phyloP scores from a whole-genome alignment of 257 asterid species.

The Plectranthus barbatus region DNA sequence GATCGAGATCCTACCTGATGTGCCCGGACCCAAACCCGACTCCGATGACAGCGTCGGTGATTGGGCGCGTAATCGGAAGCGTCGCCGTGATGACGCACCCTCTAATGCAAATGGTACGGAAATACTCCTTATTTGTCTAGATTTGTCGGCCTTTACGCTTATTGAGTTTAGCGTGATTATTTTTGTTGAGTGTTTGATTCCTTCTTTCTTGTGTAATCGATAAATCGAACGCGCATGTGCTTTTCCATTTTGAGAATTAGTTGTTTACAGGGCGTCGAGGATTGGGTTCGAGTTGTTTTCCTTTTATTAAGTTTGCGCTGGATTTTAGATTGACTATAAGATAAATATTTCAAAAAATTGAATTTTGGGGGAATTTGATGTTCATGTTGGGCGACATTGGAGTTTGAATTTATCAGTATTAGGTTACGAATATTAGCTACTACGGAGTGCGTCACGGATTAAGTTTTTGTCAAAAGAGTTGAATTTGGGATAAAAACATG shows the following conservation, averaged over 20 bases:
- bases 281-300: neutral
- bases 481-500: neutral
- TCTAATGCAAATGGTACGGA: conserved; percentile 34
- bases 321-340: neutral
- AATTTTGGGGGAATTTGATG: conserved; percentile 1
- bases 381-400: neutral
- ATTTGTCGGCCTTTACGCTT: neutral
- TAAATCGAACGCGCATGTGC: neutral
- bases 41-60: conserved; percentile 32
- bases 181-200: neutral
- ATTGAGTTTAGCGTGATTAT: neutral
- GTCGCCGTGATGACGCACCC: conserved; percentile 57
- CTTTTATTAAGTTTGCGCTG: neutral
- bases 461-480: neutral
- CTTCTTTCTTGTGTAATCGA: neutral
- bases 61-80: conserved; percentile 70
- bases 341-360: neutral
- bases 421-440: neutral
- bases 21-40: conserved; percentile 37
- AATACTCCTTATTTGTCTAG: neutral
- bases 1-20: conserved; percentile 49
- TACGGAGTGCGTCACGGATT: neutral
- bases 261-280: neutral
- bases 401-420: neutral
- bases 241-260: neutral